These are phyloP conservation scores for Sclerotinia spermophila DNA, from an alignment of 2,329 filamentous ascomycete genomes.

Conservation along the genomic window DNA sequence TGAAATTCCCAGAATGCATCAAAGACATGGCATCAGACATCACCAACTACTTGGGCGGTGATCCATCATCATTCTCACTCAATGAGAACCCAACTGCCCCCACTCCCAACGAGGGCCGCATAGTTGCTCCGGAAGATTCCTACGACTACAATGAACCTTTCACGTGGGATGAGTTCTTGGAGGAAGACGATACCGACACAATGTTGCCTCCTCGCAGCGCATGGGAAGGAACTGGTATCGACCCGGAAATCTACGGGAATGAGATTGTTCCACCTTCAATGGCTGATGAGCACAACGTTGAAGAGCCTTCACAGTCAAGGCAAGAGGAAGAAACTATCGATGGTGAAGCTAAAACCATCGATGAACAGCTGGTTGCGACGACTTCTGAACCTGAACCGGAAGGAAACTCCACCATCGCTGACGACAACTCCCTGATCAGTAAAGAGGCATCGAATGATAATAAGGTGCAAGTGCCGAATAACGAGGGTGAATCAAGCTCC, in stretches of 20 bases:
- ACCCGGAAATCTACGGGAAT: neutral
- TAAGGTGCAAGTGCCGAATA: neutral
- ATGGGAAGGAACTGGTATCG: neutral
- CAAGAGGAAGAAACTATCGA: neutral
- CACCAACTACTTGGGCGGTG: neutral
- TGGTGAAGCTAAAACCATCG: fast-evolving
- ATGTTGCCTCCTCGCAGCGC: neutral
- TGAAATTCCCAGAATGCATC: neutral
- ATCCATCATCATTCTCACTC: neutral
- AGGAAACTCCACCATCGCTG: neutral
- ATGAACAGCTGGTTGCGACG: fast-evolving
- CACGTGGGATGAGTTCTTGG: neutral
- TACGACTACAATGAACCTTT: fast-evolving
- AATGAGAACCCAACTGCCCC: neutral
- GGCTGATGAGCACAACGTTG: neutral
- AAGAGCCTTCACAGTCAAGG: neutral
- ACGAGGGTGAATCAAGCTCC: no score
- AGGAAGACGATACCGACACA: neutral
- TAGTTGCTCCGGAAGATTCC: neutral
- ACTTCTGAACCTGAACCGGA: fast-evolving
- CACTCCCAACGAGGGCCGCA: no score
- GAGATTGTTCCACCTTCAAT: neutral
- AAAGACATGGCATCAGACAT: neutral
- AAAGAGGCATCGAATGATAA: neutral
- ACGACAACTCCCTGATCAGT: neutral